Evolutionary conservation across 106 monocot species (phyloP).

Genomic region (Dendrobium nobile): DNA sequence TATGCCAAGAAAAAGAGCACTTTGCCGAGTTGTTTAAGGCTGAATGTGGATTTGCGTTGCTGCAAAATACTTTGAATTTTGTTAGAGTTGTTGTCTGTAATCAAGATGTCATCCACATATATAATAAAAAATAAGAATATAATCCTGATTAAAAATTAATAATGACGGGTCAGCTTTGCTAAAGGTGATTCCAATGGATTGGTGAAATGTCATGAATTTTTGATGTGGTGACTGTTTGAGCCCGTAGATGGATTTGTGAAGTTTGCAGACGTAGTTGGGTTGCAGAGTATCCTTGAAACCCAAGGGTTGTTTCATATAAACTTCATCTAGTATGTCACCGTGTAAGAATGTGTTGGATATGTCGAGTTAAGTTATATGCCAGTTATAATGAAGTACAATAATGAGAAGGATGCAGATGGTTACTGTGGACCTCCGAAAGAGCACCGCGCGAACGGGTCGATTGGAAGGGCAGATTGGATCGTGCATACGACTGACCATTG

Average conservation of each 20-base stretch:
- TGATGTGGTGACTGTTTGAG: not conserved
- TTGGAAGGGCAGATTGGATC: too few species aligned
- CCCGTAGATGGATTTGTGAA: conserved; percentile 3
- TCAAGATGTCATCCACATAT: not conserved
- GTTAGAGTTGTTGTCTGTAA: too few species aligned
- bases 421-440: not conserved
- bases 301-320: conserved; percentile 8
- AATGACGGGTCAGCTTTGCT: not conserved
- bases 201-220: not conserved
- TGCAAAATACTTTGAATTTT: not conserved
- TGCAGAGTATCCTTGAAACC: not conserved
- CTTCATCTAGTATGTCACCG: conserved; percentile 1
- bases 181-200: not conserved
- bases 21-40: too few species aligned
- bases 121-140: not conserved
- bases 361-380: not conserved
- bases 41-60: too few species aligned
- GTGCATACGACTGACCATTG: too few species aligned
- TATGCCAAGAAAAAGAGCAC: too few species aligned
- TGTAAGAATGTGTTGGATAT: conserved; percentile 3
- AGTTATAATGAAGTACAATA: not conserved
- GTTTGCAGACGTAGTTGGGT: not conserved
- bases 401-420: not conserved
- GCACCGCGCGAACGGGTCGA: too few species aligned
- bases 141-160: not conserved